These are phyloP conservation scores for Aspergillaceae sp. DNA, from an alignment of 2,329 filamentous ascomycete genomes.

Conservation along the genomic window DNA sequence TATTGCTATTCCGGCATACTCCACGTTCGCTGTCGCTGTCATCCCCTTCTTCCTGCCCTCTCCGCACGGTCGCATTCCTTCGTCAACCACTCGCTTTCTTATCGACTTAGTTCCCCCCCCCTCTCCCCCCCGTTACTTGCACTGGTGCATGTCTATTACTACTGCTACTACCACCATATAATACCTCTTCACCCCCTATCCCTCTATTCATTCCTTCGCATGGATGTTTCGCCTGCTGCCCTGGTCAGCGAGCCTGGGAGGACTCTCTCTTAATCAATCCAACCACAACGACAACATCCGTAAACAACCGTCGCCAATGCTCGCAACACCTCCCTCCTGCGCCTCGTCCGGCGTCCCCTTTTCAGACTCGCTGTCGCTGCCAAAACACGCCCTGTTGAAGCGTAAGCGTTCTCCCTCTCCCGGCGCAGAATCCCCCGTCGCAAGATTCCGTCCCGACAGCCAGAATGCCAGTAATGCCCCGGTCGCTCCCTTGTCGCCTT, in stretches of 20 bases:
- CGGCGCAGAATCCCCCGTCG: slow-evolving; percentile 28
- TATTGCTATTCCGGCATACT: no score
- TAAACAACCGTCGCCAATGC: slow-evolving; percentile 30
- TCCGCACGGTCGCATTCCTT: no score
- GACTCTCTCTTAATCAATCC: slow-evolving; percentile 5
- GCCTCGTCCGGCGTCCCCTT: slow-evolving; percentile 16
- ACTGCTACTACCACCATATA: no score
- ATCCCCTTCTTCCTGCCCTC: no score
- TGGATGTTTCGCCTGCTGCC: slow-evolving; percentile 44
- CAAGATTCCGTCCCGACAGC: slow-evolving; percentile 25
- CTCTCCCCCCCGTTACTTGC: no score
- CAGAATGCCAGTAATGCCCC: neutral
- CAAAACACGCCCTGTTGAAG: slow-evolving; percentile 40
- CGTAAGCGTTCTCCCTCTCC: slow-evolving; percentile 48
- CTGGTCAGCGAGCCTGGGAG: slow-evolving; percentile 39
- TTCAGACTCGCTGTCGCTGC: slow-evolving; percentile 20
- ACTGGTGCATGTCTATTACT: no score
- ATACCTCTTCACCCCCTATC: neutral
- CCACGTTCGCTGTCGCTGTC: no score
- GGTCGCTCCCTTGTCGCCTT: slow-evolving; percentile 1
- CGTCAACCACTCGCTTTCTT: no score
- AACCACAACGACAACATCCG: slow-evolving; percentile 32
- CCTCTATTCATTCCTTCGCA: slow-evolving; percentile 21
- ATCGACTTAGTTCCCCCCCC: no score
- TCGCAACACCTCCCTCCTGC: slow-evolving; percentile 30